A percentile compares a stretch with the other conserved stretches of the same genome.
These are phyloP conservation scores for Echeveria elegans DNA, from an alignment of 164 flowering plant genomes.

Conservation along the genomic window DNA sequence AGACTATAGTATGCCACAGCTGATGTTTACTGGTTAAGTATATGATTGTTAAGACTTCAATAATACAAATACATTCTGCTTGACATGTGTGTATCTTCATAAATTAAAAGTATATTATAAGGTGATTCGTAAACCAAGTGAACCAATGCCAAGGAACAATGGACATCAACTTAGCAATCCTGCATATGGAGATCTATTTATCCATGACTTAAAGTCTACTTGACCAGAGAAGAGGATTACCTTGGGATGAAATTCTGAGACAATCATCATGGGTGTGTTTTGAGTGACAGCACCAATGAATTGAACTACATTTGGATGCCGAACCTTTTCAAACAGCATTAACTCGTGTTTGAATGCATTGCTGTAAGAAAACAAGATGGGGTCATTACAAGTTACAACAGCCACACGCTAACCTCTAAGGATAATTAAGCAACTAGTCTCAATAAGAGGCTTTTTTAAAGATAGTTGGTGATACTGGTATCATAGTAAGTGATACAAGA, in stretches of 20 bases:
- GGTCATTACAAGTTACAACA: background rate
- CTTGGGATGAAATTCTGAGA: conserved; percentile 73
- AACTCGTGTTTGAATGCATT: conserved; percentile 69
- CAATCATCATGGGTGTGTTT: conserved; percentile 96
- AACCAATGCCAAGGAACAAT: background rate
- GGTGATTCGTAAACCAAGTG: background rate
- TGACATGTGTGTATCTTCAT: background rate
- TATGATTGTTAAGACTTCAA: background rate
- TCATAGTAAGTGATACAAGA: too few species aligned
- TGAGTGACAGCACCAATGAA: conserved; percentile 99
- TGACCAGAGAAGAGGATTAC: conserved; percentile 28
- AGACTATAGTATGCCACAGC: too few species aligned
- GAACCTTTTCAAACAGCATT: conserved; percentile 62
- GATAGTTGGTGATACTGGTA: too few species aligned
- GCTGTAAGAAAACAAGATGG: conserved; percentile 25
- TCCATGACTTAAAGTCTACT: background rate
- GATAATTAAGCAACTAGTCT: background rate
- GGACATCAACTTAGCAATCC: background rate
- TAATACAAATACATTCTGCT: background rate
- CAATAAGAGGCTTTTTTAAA: background rate
- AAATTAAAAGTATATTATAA: background rate
- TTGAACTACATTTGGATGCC: conserved; percentile 95
- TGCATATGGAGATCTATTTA: background rate
- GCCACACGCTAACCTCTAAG: too few species aligned
- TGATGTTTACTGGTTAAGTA: too few species aligned